Conservation (phyloP, 2,329 filamentous ascomycete genomes). For the Beauveria australis region DNA sequence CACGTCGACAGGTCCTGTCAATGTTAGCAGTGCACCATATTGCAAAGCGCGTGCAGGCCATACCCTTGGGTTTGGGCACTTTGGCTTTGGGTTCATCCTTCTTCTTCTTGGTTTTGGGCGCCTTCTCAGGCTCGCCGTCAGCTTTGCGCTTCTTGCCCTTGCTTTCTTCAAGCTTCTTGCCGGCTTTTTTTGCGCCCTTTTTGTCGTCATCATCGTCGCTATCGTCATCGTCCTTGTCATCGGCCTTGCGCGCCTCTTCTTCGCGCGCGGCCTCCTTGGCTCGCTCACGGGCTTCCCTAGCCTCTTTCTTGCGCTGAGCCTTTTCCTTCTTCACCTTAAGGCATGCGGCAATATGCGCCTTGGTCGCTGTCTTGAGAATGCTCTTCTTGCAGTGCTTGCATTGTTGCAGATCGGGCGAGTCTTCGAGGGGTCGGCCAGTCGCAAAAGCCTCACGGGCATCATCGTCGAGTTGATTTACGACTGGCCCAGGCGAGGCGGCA, state of each 20-base stretch:
- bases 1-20: conserved; percentile 73
- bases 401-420: conserved; percentile 67
- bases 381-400: conserved; percentile 96
- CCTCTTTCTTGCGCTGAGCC: conserved; percentile 68
- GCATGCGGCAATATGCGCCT: conserved; percentile 75
- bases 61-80: conserved; percentile 73
- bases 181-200: conserved; percentile 43
- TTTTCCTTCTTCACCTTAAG: conserved; percentile 78
- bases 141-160: conserved; percentile 75
- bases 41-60: neutral
- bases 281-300: conserved; percentile 60
- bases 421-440: conserved; percentile 73
- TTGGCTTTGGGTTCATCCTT: conserved; percentile 87
- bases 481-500: conserved; percentile 42
- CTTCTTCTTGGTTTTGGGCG: conserved; percentile 84
- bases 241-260: conserved; percentile 45
- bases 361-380: conserved; percentile 65
- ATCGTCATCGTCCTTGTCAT: conserved; percentile 42
- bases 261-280: conserved; percentile 54
- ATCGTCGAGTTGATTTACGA: conserved; percentile 65
- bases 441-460: conserved; percentile 70
- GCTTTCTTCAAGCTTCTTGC: conserved; percentile 54
- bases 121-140: conserved; percentile 69
- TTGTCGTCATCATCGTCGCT: conserved; percentile 39
- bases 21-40: conserved; percentile 12